Conservation (phyloP, 2,329 filamentous ascomycete genomes). For the Sporothrix pseudoabietina region DNA sequence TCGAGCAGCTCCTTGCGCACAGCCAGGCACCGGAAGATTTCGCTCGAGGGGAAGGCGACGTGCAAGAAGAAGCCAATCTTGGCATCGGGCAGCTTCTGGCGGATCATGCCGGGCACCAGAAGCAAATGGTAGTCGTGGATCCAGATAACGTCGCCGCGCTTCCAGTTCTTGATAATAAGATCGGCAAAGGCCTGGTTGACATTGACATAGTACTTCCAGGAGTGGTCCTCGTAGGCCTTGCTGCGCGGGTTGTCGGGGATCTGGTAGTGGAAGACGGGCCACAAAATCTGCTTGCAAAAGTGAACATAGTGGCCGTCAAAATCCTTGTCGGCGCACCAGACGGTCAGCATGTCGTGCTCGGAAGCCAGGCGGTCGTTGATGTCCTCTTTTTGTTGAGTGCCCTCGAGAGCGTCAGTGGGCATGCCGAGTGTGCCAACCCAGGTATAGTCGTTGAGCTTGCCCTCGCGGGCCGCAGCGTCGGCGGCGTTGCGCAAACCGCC, state of each 20-base stretch:
- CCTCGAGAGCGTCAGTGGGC: slow-evolving; percentile 82
- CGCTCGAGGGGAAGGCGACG: slow-evolving; percentile 91
- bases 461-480: slow-evolving; percentile 71
- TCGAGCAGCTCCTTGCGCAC: slow-evolving; percentile 84
- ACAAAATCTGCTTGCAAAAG: slow-evolving; percentile 96
- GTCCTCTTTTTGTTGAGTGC: slow-evolving; percentile 73
- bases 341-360: slow-evolving; percentile 79
- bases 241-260: slow-evolving; percentile 97
- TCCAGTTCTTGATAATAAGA: slow-evolving; percentile 87
- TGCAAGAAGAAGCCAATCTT: slow-evolving; percentile 97
- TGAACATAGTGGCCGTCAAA: slow-evolving; percentile 93
- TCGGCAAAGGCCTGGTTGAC: slow-evolving; percentile 93
- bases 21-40: slow-evolving; percentile 90
- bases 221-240: slow-evolving; percentile 97
- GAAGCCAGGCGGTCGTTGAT: slow-evolving; percentile 80
- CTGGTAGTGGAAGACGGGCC: slow-evolving; percentile 98
- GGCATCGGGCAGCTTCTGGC: slow-evolving; percentile 85
- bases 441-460: slow-evolving; percentile 71
- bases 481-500: slow-evolving; percentile 88
- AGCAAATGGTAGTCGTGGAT: slow-evolving; percentile 94
- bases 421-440: slow-evolving; percentile 94
- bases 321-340: slow-evolving; percentile 87
- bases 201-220: slow-evolving; percentile 91
- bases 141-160: slow-evolving; percentile 90
- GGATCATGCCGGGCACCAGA: slow-evolving; percentile 84